A percentile compares a stretch with the other conserved stretches of the same genome.
Evolutionary conservation across 805 yeast species (phyloP).

Genomic region (Lachancea sp.): DNA sequence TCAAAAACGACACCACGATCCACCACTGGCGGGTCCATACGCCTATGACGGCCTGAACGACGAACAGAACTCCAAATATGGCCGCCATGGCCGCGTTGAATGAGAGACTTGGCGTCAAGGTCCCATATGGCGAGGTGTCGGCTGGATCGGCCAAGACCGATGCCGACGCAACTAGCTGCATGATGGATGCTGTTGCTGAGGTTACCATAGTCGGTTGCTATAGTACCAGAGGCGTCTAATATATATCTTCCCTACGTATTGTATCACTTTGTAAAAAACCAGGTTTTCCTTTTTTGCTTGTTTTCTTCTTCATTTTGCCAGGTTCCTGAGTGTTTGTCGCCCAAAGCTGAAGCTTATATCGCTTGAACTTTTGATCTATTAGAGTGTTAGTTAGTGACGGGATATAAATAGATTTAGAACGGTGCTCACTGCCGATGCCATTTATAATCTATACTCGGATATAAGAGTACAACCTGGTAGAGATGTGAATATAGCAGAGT

Average conservation of each 20-base stretch:
- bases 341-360: too few species aligned
- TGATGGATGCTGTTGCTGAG: background rate
- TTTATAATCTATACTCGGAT: too few species aligned
- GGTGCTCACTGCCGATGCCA: too few species aligned
- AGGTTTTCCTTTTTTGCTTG: too few species aligned
- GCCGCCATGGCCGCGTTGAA: slow-evolving; percentile 55
- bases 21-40: slow-evolving; percentile 52
- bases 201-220: background rate
- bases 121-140: slow-evolving; percentile 28
- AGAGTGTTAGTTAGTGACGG: too few species aligned
- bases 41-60: slow-evolving; percentile 39
- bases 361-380: too few species aligned
- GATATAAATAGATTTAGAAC: too few species aligned
- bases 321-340: background rate
- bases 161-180: background rate
- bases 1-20: slow-evolving; percentile 52
- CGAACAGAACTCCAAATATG: slow-evolving; percentile 45
- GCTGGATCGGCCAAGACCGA: slow-evolving; percentile 1
- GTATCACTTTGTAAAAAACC: too few species aligned
- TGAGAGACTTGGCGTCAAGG: slow-evolving; percentile 44
- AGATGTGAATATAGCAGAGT: too few species aligned
- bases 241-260: too few species aligned
- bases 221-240: background rate
- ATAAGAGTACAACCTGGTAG: too few species aligned
- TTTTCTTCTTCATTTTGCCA: too few species aligned